Conservation (phyloP, 352 stramenopile species). For the Peronospora farinosa region DNA sequence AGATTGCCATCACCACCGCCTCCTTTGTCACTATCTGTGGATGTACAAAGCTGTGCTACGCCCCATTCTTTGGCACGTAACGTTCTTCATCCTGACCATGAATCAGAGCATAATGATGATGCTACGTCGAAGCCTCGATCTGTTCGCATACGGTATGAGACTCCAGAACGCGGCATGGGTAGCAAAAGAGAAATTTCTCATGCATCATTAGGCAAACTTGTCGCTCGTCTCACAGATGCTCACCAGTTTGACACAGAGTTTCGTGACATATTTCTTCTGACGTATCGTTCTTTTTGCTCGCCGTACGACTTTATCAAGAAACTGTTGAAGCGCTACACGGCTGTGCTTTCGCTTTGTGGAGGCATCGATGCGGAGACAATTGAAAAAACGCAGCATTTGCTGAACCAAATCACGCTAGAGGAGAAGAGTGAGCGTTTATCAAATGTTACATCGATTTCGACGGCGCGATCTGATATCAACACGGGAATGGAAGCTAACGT, state of each 20-base stretch:
- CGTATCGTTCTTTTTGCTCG: constrained; percentile 74
- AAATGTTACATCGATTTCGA: constrained; percentile 59
- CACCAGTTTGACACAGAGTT: constrained; percentile 85
- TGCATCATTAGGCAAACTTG: constrained; percentile 75
- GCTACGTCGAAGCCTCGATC: constrained; percentile 32
- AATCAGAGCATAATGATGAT: constrained; percentile 15
- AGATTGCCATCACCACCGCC: constrained; percentile 13
- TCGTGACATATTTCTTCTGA: constrained; percentile 79
- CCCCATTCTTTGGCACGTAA: constrained; percentile 21
- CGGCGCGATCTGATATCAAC: constrained; percentile 70
- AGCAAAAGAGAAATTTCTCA: constrained; percentile 82
- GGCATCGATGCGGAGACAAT: constrained; percentile 45
- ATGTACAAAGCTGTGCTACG: constrained; percentile 14
- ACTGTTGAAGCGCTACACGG: constrained; percentile 79
- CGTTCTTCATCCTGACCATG: constrained; percentile 9
- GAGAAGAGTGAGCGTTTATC: constrained; percentile 50
- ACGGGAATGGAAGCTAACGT: constrained; percentile 75
- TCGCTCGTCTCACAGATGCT: constrained; percentile 76
- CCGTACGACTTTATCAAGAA: constrained; percentile 87
- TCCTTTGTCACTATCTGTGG: constrained; percentile 19
- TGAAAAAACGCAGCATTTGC: constrained; percentile 50
- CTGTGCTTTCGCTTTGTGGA: constrained; percentile 53
- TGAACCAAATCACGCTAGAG: constrained; percentile 63
- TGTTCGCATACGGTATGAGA: constrained; percentile 74
- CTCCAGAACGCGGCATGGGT: constrained; percentile 44